Evolutionary conservation across 2,329 filamentous ascomycete species (phyloP), one percentile per base, ranked within the genome.

Genomic region (Madurella mycetomatis): DNA sequence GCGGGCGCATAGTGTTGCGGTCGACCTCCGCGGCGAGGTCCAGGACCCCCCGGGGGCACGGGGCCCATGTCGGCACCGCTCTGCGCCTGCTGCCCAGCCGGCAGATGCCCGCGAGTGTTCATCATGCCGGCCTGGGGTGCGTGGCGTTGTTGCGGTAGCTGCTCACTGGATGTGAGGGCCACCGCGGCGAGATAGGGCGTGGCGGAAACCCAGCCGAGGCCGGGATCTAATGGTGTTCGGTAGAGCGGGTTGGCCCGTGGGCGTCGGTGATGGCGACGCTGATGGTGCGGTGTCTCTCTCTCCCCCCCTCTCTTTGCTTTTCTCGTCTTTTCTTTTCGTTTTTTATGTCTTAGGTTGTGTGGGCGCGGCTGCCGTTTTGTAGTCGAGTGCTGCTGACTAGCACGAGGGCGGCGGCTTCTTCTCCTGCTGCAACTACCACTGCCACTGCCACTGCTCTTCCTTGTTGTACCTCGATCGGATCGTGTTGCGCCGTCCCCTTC

Each of bases 31-130:
- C 63, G 63, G 66, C 72, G 62, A 66, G 67, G 60, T 56, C 53
- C 73, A 44, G 71, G 61, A 45, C 65, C 58, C 41, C 51, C 54
- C 41, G 60, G 57, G 19, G 58, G 58, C 16, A 58, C 70, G 25
- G 65, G 62, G 54, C 64, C 69, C 66, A 71, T 69, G 56, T 69
- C 68, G 42, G 59, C 66, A 49, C 61, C 64, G 34, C 74, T 75
- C 66, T 75, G 78, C 74, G 82, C 78, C 71, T 78, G 78, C 74
- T 85, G 83, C 80, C 86, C 86, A 82, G 84, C 84, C 83, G 85
- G 83, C 84, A 87, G 83, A 86, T 86, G 84, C 62, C 61, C 64
- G 80, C 78, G 80, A 74, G 77, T 77, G 76, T 84, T 87, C 86
- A 90, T 90, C 85, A 80, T 88, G 82, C 82, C 84, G 83, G 81